A percentile compares a stretch with the other conserved stretches of the same genome.
Evolutionary conservation across 768 basidiomycete genomes (phyloP).

Genomic region (Tricholoma flavovirens): DNA sequence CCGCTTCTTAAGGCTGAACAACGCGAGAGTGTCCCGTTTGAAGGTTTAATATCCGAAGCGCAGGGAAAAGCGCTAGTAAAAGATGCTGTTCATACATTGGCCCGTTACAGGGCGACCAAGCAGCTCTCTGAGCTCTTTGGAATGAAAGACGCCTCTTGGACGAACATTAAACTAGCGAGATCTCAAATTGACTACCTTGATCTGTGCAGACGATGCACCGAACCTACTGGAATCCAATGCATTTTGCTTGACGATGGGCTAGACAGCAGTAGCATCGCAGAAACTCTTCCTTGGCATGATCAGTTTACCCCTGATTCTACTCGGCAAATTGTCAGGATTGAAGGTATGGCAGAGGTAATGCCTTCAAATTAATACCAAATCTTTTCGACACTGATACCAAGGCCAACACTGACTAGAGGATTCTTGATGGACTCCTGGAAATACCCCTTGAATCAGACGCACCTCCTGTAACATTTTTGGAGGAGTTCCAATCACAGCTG

Average conservation of each 20-base stretch:
- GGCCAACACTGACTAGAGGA: constrained; percentile 16
- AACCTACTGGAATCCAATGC: constrained; percentile 53
- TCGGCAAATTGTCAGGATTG: constrained; percentile 63
- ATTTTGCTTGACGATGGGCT: constrained; percentile 74
- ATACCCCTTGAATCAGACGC: constrained; percentile 13
- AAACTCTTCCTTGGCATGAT: constrained; percentile 59
- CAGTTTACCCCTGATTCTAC: constrained; percentile 45
- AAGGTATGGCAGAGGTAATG: constrained; percentile 64
- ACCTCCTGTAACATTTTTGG: constrained; percentile 14
- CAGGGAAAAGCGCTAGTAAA: constrained; percentile 40
- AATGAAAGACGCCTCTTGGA: constrained; percentile 47
- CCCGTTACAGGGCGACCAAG: constrained; percentile 50
- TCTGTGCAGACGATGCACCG: constrained; percentile 53
- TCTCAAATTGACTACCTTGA: constrained; percentile 42
- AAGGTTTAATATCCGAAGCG: constrained; percentile 65
- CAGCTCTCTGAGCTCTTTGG: constrained; percentile 51
- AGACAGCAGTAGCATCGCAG: constrained; percentile 38
- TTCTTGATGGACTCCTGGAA: constrained; percentile 24
- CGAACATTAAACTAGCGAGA: constrained; percentile 47
- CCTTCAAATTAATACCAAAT: not conserved
- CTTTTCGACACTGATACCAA: not conserved
- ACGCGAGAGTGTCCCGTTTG: constrained; percentile 47
- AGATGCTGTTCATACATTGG: constrained; percentile 52
- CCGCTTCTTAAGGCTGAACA: constrained; percentile 49
- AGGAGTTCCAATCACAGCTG: constrained; percentile 31